These are phyloP conservation scores for Inga leiocalycina DNA, from an alignment of 306 rosid genomes.

Conservation along the genomic window DNA sequence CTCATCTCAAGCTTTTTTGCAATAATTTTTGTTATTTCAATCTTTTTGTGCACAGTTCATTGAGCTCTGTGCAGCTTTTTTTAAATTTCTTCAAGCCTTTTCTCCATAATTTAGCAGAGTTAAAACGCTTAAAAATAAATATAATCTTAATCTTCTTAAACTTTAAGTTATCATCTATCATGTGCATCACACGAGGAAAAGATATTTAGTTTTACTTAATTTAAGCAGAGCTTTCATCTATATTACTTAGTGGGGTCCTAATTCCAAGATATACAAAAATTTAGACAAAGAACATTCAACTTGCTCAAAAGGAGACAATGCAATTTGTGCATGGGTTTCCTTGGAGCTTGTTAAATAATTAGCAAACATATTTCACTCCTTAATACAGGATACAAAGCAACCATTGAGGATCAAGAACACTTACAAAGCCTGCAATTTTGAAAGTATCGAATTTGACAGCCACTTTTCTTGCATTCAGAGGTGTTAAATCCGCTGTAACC, in stretches of 20 bases:
- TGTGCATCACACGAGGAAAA: neutral
- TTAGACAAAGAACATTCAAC: neutral
- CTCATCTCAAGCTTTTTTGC: neutral
- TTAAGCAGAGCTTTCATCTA: constrained; percentile 14
- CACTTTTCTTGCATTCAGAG: constrained; percentile 82
- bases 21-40: neutral
- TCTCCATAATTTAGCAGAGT: neutral
- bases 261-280: neutral
- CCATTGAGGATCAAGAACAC: constrained; percentile 34
- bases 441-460: constrained; percentile 84
- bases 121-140: neutral
- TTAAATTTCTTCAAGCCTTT: neutral
- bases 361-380: constrained; percentile 20
- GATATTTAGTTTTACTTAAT: neutral
- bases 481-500: constrained; percentile 93
- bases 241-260: neutral
- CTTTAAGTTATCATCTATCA: neutral
- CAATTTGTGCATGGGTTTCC: constrained; percentile 1
- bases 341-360: constrained; percentile 16
- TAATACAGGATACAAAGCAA: constrained; percentile 21
- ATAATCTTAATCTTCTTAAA: neutral
- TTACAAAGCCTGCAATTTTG: constrained; percentile 84
- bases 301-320: neutral
- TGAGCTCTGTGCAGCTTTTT: neutral
- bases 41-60: neutral